Base-by-base conservation (phyloP, 1,284 basidiomycete species). In the Heterobasidion occidentale region DNA sequence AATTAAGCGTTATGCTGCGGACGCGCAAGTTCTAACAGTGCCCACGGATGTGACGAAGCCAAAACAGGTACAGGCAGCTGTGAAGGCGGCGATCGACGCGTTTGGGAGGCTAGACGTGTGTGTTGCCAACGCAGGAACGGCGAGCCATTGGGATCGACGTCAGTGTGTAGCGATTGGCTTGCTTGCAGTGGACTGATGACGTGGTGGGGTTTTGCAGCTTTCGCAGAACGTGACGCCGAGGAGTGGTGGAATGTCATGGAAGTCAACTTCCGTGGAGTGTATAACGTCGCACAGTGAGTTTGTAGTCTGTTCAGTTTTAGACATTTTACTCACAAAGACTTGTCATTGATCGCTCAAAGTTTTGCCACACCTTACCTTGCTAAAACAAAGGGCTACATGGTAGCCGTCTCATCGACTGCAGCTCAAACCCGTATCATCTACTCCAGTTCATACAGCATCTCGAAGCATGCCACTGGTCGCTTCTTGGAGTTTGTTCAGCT, bases 101-200 rank as follows among this genome's bases (percentile, higher is more conserved):
- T 62, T 60, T 36, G 62, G 60, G 9, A 57, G 47, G 35, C 51
- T 63, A 36, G 62, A 63, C 46, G 46, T 63, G 27, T 42, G 56
- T 14, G 45, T 63, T 35, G 59, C 61, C 12, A 63, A 63, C 51
- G 62, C 59, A 9, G 59, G 55, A 8, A 48, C 33, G 3, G 17
- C 35, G 9, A 7, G 17, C 9, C 15, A 17, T 4, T 42, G n/a
- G 35, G 36, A 48, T 27, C 14, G 36, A 27, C 36, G 51, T 59
- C 42, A 12, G 36, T 53, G 15, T 27, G 5, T 27, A 27, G 27
- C 27, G 27, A 27, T 27, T 27, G 27, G 27, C 27, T 27, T 27
- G 27, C 27, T 27, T 27, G 27, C 27, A 27, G 4, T 12, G 17
- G 19, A 19, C 8, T 51, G 33, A 47, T 51, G 27, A 27, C 27